Evolutionary conservation across 208 protist genomes (phyloP).

Genomic region (Wallacemonas sp.): DNA sequence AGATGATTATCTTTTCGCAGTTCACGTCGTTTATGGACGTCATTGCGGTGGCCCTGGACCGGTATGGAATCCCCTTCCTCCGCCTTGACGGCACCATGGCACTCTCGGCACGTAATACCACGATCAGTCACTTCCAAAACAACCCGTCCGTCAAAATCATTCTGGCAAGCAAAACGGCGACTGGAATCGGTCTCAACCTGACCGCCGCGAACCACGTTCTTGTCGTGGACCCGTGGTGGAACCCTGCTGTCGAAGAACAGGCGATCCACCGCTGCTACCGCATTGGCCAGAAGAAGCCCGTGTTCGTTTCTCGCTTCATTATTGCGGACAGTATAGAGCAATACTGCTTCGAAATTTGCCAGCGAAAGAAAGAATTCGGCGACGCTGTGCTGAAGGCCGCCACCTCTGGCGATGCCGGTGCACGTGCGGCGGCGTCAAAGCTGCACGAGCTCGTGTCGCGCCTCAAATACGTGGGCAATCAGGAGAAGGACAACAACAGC

Average conservation of each 20-base stretch:
- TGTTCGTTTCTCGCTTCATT: slow-evolving; percentile 92
- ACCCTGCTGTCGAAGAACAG: slow-evolving; percentile 95
- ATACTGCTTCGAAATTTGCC: slow-evolving; percentile 92
- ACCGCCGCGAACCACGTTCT: slow-evolving; percentile 95
- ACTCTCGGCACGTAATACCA: slow-evolving; percentile 61
- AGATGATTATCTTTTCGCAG: slow-evolving; percentile 98
- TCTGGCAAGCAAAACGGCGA: slow-evolving; percentile 95
- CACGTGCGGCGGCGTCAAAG: slow-evolving; percentile 65
- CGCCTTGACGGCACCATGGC: slow-evolving; percentile 94
- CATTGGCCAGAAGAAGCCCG: slow-evolving; percentile 94
- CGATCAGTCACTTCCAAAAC: slow-evolving; percentile 79
- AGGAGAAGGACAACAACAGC: slow-evolving; percentile 9
- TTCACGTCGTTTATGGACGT: slow-evolving; percentile 98
- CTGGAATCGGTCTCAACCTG: slow-evolving; percentile 97
- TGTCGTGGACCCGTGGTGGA: slow-evolving; percentile 97
- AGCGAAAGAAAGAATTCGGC: slow-evolving; percentile 92
- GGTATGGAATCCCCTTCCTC: slow-evolving; percentile 63
- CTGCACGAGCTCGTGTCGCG: slow-evolving; percentile 81
- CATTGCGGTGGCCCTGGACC: slow-evolving; percentile 84
- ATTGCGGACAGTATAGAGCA: slow-evolving; percentile 94
- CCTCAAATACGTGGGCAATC: slow-evolving; percentile 61
- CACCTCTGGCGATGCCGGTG: slow-evolving; percentile 61
- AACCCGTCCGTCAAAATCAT: slow-evolving; percentile 67
- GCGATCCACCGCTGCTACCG: slow-evolving; percentile 95
- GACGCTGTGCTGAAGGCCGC: slow-evolving; percentile 84